Evolutionary conservation across 2,329 filamentous ascomycete genomes (phyloP), one percentile per base, ranked within the genome.

Genomic region (Aureobasidium leucospermi): DNA sequence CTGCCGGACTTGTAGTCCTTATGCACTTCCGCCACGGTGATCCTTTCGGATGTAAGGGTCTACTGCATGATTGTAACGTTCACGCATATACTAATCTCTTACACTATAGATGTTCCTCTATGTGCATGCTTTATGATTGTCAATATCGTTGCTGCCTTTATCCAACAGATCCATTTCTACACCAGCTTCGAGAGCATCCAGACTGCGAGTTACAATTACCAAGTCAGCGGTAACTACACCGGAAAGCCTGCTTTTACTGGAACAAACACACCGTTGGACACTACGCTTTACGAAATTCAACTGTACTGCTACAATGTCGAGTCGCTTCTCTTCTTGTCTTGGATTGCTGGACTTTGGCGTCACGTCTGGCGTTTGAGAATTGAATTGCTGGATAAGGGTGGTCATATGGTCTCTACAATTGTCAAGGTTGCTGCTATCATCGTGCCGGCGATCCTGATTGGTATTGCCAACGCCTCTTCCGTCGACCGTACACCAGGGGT

Each of bases 301-400:
- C 8, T 58, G 23, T 58, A 58, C 32, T 58, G 55, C 55, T 58
- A 58, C 34, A 58, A 58, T n/a, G 55, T 58, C 9, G 42, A 47
- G 32, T 58, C 55, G 15, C 13, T 58, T n/a, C 23, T 58, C 15
- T 58, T 58, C 28, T 34, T 58, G 23, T 47, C 31, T 2, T 58
- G 55, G 55, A 58, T 58, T 4, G 43, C 55, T 23, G 55, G 55
- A 11, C 43, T 58, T 5, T 58, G 55, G 55, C 42, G 55, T 31
- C 55, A 58, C 28, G 55, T 58, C 10, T 58, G 55, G 55, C 43
- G 43, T 31, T 34, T 58, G 7, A 31, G 55, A 4, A 31, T 58
- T 19, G 36, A 58, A 6, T 8, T 58, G 1, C 23, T 47, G 4
- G 55, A 58, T 13, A 48, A 11, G n/a, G 36, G 55, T 47, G 43